phyloP scores from a whole-genome alignment of 805 yeast genomes.

The Wickerhamiella azymoides region DNA sequence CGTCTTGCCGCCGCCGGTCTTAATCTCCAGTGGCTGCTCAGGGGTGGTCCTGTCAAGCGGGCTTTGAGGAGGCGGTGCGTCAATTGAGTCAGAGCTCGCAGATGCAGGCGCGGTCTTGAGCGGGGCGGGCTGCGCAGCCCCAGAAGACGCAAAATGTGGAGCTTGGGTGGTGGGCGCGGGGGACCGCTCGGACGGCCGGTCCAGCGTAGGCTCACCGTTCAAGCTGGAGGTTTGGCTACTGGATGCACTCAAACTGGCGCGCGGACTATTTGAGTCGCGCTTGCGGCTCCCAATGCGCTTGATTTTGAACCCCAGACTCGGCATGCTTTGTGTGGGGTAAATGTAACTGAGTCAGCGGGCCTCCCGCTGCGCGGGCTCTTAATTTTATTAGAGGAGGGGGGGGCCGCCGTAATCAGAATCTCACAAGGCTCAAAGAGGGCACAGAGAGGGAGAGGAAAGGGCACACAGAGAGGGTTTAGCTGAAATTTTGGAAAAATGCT shows the following conservation, averaged over 20 bases:
- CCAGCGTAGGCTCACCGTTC: neutral
- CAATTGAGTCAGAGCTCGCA: neutral
- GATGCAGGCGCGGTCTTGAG: neutral
- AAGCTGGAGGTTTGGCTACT: neutral
- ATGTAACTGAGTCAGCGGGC: neutral
- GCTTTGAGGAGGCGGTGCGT: neutral
- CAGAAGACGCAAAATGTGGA: neutral
- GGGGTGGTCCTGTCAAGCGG: neutral
- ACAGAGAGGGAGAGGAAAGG: no score
- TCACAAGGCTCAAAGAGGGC: no score
- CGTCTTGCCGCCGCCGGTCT: slow-evolving; percentile 2
- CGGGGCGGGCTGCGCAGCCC: no score
- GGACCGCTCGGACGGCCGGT: neutral
- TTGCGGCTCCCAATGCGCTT: neutral
- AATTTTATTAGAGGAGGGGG: no score
- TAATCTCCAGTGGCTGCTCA: slow-evolving; percentile 3
- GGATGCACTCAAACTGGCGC: neutral
- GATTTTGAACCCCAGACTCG: neutral
- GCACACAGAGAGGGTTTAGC: no score
- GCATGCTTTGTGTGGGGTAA: neutral
- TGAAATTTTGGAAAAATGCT: no score
- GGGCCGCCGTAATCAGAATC: no score
- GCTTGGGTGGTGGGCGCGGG: neutral
- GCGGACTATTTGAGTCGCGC: neutral
- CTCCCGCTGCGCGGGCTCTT: neutral